Evolutionary conservation across 345 rosid species (phyloP), one percentile per base, ranked within the genome.

Genomic region (Syzygium grande): DNA sequence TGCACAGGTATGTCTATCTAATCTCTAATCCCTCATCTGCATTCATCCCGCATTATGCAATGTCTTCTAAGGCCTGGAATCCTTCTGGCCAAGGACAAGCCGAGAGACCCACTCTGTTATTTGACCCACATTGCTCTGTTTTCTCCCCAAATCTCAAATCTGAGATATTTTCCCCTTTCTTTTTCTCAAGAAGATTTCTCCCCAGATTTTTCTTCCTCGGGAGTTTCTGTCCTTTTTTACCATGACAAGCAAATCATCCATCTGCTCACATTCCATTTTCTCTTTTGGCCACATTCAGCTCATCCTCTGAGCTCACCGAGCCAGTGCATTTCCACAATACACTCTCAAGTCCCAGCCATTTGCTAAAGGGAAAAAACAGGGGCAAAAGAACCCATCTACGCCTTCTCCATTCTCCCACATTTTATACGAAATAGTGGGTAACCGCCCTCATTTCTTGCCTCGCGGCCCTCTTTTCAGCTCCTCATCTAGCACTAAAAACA

Each of bases 1-100:
- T 90, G 0, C 90, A 88, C 51, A 87, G 90, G 92, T 90, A 89
- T 86, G 27, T 38, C 61, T 30, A 46, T 38, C 61, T 30, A 46
- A 73, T 73, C 27, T 83, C 65, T 46, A 63, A 85, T 78, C 29
- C 43, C 63, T 51, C 85, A 52, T 52, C 53, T 27, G 16, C 84
- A 3, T 73, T 77, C 73, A 3, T 56, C 56, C 19, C 77, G 5
- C 63, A 10, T 52, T 34, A 29, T 84, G 65, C 58, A 29, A 51
- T 30, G 77, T 19, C 30, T 19, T 79, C 54, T 25, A 3, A 29
- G 38, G 65, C 34, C 52, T 34, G 25, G 1, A 73, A 73, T 17
- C 80, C 25, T 73, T 73, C 46, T 73, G 80, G 46, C 43, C 2
- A 3, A 34, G 80, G 80, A 68, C 80, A 68, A 21, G 46, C 1